These are phyloP conservation scores for Auriculariales sp. DNA, from an alignment of 768 basidiomycete species.

Conservation along the genomic window DNA sequence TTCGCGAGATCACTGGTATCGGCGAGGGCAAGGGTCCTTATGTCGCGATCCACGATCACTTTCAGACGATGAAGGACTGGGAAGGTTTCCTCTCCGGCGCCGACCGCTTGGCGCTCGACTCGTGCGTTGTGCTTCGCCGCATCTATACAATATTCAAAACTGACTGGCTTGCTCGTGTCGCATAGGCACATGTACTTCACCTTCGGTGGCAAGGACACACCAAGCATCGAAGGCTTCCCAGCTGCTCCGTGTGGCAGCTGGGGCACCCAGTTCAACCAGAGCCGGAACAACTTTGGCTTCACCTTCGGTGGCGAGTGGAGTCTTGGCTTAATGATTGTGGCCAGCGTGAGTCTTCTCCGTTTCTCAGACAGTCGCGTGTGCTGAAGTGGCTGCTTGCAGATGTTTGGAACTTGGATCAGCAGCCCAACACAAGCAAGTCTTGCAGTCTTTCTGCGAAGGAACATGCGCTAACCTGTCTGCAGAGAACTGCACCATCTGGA, in stretches of 20 bases:
- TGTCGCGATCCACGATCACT: slow-evolving; percentile 80
- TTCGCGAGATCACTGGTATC: slow-evolving; percentile 65
- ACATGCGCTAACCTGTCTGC: slow-evolving; percentile 46
- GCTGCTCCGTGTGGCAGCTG: slow-evolving; percentile 57
- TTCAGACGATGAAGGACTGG: slow-evolving; percentile 51
- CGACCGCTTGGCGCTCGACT: slow-evolving; percentile 71
- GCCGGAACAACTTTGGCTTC: slow-evolving; percentile 65
- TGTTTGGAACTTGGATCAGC: neutral
- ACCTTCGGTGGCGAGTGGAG: slow-evolving; percentile 80
- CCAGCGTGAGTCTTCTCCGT: slow-evolving; percentile 34
- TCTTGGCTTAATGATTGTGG: slow-evolving; percentile 75
- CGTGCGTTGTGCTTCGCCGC: too few species aligned
- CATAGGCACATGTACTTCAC: slow-evolving; percentile 80
- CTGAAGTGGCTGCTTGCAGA: slow-evolving; percentile 16
- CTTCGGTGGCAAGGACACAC: slow-evolving; percentile 45
- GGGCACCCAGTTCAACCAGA: slow-evolving; percentile 56
- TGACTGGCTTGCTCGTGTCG: too few species aligned
- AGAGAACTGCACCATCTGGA: slow-evolving; percentile 50
- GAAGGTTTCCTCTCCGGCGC: slow-evolving; percentile 57
- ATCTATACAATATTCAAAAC: too few species aligned
- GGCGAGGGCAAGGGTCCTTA: slow-evolving; percentile 78
- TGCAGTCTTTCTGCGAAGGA: too few species aligned
- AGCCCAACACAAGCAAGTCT: neutral
- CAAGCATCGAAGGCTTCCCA: slow-evolving; percentile 42
- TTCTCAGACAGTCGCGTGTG: slow-evolving; percentile 62